These are phyloP conservation scores for Prunus campanulata DNA, from an alignment of 306 rosid genomes.

Conservation along the genomic window DNA sequence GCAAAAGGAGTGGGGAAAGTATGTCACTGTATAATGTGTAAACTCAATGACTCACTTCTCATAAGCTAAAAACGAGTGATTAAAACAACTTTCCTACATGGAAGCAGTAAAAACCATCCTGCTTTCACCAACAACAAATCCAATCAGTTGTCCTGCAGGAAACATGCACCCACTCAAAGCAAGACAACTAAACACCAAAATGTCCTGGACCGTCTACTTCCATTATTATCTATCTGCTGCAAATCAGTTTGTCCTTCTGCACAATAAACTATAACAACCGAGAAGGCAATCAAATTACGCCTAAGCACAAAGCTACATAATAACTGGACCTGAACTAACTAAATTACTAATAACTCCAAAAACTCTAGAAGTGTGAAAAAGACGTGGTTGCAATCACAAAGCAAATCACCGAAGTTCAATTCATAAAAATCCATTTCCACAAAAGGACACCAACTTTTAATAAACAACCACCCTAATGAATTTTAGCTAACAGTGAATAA, in stretches of 20 bases:
- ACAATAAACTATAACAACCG: background rate
- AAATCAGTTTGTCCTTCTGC: background rate
- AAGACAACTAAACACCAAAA: background rate
- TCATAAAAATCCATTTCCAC: background rate
- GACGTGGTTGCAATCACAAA: background rate
- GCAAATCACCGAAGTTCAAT: background rate
- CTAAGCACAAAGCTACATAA: background rate
- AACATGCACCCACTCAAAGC: background rate
- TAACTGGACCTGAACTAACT: background rate
- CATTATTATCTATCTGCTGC: background rate
- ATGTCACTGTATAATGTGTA: background rate
- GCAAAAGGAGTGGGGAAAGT: background rate
- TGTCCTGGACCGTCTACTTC: background rate
- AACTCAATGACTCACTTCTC: background rate
- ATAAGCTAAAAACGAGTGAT: too few relatives aligned
- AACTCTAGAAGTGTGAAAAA: background rate
- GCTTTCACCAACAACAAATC: slow-evolving; percentile 4
- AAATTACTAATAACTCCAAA: background rate
- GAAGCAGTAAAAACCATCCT: background rate
- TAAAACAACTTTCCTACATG: background rate
- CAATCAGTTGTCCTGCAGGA: background rate
- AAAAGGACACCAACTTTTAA: background rate
- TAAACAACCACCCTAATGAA: slow-evolving; percentile 10
- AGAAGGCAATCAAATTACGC: background rate
- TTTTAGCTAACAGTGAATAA: background rate